phyloP scores from a whole-genome alignment of 2,329 filamentous ascomycete genomes.

The Chaetomium globosum region DNA sequence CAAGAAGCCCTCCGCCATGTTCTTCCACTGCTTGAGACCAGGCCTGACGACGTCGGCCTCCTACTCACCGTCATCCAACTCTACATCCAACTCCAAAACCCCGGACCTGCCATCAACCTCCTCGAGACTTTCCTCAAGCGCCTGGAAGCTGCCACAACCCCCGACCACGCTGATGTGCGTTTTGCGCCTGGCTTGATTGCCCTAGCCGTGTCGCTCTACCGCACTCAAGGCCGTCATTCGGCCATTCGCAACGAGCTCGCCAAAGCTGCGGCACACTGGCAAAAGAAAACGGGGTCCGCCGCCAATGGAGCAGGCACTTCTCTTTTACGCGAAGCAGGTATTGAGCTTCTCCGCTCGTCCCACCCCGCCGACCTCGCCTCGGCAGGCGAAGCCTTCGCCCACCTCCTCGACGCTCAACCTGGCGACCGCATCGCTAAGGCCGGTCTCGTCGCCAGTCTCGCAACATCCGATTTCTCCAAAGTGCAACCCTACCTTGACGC shows the following conservation, averaged over 20 bases:
- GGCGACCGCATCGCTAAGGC: constrained; percentile 71
- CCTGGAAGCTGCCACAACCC: constrained; percentile 63
- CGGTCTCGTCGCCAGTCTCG: constrained; percentile 83
- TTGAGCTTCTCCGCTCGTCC: constrained; percentile 76
- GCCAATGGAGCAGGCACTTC: constrained; percentile 50
- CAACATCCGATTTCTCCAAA: constrained; percentile 60
- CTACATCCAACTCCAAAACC: constrained; percentile 72
- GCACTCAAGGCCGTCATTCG: constrained; percentile 70
- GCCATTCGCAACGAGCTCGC: constrained; percentile 74
- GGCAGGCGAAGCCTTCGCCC: constrained; percentile 78
- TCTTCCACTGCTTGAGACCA: constrained; percentile 68
- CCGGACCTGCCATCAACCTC: constrained; percentile 71
- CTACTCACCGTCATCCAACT: constrained; percentile 79
- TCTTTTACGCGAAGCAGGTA: constrained; percentile 79
- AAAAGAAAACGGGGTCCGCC: constrained; percentile 50
- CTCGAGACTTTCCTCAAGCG: constrained; percentile 74
- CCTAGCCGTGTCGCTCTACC: constrained; percentile 77
- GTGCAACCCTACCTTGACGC: constrained; percentile 57
- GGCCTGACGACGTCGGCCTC: constrained; percentile 79
- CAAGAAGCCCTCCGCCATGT: constrained; percentile 71
- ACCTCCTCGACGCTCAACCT: constrained; percentile 66
- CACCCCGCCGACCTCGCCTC: constrained; percentile 66
- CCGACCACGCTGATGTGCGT: constrained; percentile 67
- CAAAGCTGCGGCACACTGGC: constrained; percentile 82
- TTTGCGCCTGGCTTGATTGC: constrained; percentile 85